Conservation (phyloP, 805 yeast species). For the Komagataella kurtzmanii region DNA sequence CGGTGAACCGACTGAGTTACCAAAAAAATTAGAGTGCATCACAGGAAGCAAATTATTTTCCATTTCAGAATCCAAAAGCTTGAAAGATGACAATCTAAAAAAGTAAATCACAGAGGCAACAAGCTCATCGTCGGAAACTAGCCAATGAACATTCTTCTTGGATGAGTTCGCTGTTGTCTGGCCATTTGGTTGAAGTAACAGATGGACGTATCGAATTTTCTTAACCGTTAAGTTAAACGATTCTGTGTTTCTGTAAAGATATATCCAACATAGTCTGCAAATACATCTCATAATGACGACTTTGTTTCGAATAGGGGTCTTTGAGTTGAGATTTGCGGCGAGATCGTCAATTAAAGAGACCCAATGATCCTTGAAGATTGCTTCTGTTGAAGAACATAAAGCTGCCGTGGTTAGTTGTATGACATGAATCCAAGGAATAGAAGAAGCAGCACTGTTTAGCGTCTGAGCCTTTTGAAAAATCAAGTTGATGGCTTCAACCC, state of each 20-base stretch:
- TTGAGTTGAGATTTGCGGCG: constrained; percentile 38
- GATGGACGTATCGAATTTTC: background rate
- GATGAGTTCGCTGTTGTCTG: background rate
- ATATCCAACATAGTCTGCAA: constrained; percentile 81
- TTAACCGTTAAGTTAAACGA: constrained; percentile 54
- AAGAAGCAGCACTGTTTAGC: constrained; percentile 27
- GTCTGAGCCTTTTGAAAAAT: constrained; percentile 35
- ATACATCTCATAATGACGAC: constrained; percentile 48
- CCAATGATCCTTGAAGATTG: constrained; percentile 66
- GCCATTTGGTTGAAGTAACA: background rate
- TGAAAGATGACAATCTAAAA: background rate
- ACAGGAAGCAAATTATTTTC: background rate
- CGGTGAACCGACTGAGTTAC: background rate
- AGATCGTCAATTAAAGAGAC: constrained; percentile 41
- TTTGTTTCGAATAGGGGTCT: constrained; percentile 32
- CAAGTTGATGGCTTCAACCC: constrained; percentile 70
- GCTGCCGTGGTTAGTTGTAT: constrained; percentile 58
- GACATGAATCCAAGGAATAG: constrained; percentile 51
- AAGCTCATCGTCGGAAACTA: background rate
- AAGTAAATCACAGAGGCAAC: background rate
- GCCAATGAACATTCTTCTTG: background rate
- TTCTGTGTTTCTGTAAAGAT: constrained; percentile 74
- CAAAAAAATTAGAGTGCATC: background rate
- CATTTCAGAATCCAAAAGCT: background rate
- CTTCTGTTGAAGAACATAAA: constrained; percentile 70